Conservation (phyloP, 2,329 filamentous ascomycete genomes). For the Stachybotrys chartarum region DNA sequence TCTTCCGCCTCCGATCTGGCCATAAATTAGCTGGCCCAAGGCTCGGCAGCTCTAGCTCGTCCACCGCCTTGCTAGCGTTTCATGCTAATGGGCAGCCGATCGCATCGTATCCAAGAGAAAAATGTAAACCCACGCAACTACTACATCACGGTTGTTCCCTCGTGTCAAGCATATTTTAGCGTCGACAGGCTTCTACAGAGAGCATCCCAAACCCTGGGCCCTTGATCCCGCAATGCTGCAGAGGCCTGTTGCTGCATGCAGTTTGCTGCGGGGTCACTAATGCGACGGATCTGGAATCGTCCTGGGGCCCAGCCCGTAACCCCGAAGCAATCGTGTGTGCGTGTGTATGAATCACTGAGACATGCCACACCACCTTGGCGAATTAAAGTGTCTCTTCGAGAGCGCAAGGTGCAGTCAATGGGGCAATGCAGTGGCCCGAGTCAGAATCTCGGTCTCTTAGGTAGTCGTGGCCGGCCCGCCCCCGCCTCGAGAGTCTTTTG, state of each 20-base stretch:
- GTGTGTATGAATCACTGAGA: neutral
- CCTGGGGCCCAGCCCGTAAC: neutral
- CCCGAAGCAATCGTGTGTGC: neutral
- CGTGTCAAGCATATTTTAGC: neutral
- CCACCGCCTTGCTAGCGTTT: neutral
- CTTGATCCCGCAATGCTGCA: neutral
- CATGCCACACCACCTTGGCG: too few species aligned
- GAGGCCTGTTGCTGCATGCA: neutral
- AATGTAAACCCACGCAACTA: neutral
- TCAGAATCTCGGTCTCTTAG: neutral
- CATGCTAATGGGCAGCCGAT: neutral
- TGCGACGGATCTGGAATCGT: neutral
- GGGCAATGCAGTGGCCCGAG: neutral
- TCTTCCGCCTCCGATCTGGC: neutral
- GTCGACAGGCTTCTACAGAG: neutral
- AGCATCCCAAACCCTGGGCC: neutral
- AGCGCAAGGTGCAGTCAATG: neutral
- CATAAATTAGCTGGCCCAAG: neutral
- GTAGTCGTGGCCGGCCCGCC: neutral
- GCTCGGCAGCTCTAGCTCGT: neutral
- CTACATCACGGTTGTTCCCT: neutral
- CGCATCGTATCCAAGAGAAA: neutral
- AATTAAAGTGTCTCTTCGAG: neutral
- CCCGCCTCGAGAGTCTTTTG: neutral
- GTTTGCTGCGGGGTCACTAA: neutral